Percentiles rank a stretch among this genome's conserved stretches.
These are phyloP conservation scores for Carnegiea gigantea DNA, from an alignment of 179 eudicot genomes.

Conservation along the genomic window DNA sequence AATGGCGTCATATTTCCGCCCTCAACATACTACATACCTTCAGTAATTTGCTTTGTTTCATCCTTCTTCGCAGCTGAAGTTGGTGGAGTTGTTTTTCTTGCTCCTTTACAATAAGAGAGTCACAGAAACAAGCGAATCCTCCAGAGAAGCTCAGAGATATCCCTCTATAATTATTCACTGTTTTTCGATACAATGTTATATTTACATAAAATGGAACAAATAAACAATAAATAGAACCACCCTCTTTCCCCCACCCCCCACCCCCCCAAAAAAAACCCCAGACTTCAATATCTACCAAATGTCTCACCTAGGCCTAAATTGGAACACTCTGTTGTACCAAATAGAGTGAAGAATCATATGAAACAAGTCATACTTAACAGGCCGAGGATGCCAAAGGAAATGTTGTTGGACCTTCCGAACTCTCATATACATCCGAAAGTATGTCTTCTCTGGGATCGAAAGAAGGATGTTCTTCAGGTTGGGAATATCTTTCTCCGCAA, in stretches of 20 bases:
- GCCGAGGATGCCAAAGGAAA: slow-evolving; percentile 56
- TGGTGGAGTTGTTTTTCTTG: slow-evolving; percentile 18
- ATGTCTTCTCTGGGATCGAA: slow-evolving; percentile 44
- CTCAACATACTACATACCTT: slow-evolving; percentile 32
- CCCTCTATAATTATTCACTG: background rate
- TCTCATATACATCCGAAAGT: slow-evolving; percentile 48
- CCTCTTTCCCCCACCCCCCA: background rate
- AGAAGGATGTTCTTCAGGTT: slow-evolving; percentile 47
- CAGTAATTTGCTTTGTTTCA: background rate
- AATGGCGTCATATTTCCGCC: slow-evolving; percentile 34
- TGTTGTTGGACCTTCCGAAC: slow-evolving; percentile 53
- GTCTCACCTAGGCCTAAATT: slow-evolving; percentile 24
- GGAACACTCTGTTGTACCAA: slow-evolving; percentile 57
- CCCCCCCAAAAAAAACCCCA: background rate
- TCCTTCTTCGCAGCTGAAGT: slow-evolving; percentile 37
- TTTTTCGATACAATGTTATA: background rate
- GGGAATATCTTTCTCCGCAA: slow-evolving; percentile 51
- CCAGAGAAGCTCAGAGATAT: background rate
- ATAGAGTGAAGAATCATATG: slow-evolving; percentile 66
- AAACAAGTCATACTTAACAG: slow-evolving; percentile 60
- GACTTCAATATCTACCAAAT: background rate
- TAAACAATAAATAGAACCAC: background rate
- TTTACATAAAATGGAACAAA: background rate
- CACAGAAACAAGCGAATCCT: background rate
- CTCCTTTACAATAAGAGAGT: slow-evolving; percentile 35